Base-by-base conservation (phyloP, 2,329 filamentous ascomycete genomes). In the Curvularia lunata region DNA sequence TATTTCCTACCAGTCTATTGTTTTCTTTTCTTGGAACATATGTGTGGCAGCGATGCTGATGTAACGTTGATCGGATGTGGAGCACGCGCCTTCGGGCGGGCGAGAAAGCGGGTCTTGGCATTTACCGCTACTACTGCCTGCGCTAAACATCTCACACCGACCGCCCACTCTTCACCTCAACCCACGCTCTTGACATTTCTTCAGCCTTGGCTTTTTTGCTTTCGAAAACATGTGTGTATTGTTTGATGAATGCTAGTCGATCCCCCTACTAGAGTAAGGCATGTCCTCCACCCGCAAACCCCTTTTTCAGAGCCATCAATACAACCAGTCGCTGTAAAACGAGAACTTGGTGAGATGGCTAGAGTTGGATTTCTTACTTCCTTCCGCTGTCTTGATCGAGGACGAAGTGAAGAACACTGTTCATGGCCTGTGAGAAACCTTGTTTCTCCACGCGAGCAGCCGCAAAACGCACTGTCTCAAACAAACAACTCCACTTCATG, bases 231-330 rank as follows among this genome's bases (percentile, higher is more conserved):
- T 52, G 12, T 48, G 37, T 50, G 46, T 46, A 56, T 28, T 56
- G 49, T 48, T 56, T 56, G 43, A 62, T 58, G 63, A 59, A 56
- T 48, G 41, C 50, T 67, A 58, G 66, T 61, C 65, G 65, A 65
- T 65, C 62, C 54, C 42, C 60, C 60, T 48, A 60, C 53, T 54
- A 43, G 60, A 67, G 65, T 68, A 70, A 68, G 66, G 68, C 60
- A 65, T 51, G 61, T 56, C 61, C 62, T 61, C 56, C 52, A 64
- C 58, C 54, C 58, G 59, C 34, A 52, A 59, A 43, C 57, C 54
- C 52, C 43, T 48, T 38, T 50, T 49, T 56, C 56, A 46, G 54
- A 55, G 56, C 52, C 62, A 61, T 56, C 58, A 60, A 56, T 54
- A 54, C 30, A 52, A 54, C 52, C 54, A 53, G 58, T 52, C 40